phyloP scores from a whole-genome alignment of 78 protist genomes.

The Dictyostelium intermedium region DNA sequence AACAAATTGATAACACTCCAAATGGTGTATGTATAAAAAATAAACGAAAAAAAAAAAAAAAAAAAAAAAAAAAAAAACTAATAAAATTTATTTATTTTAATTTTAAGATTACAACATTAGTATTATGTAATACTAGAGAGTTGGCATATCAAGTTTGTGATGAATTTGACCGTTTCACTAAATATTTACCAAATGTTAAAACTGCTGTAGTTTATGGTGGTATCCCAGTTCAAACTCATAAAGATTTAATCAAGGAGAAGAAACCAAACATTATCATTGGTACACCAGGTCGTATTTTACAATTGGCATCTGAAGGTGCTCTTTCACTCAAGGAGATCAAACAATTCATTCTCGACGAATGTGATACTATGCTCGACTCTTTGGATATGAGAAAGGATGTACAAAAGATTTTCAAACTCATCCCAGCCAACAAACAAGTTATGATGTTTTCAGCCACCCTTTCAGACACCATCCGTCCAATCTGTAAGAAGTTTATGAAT shows the following conservation, averaged over 20 bases:
- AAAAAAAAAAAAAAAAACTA: background rate
- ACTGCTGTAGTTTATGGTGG: conserved; percentile 98
- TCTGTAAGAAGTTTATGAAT: conserved; percentile 96
- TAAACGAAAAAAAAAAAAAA: background rate
- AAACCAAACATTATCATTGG: conserved; percentile 97
- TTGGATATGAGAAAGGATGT: conserved; percentile 97
- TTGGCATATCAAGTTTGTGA: conserved; percentile 97
- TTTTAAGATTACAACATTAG: conserved; percentile 84
- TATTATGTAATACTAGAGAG: conserved; percentile 98
- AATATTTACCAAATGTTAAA: conserved; percentile 87
- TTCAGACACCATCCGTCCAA: conserved; percentile 81
- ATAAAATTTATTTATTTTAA: background rate
- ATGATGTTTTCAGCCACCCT: conserved; percentile 99
- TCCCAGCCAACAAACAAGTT: conserved; percentile 98
- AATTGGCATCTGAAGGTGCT: conserved; percentile 27
- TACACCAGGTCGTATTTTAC: conserved; percentile 98
- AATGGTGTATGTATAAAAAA: conserved; percentile 24
- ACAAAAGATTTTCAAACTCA: conserved; percentile 94
- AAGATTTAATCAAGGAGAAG: conserved; percentile 66
- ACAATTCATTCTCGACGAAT: conserved; percentile 99
- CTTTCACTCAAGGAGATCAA: conserved; percentile 88
- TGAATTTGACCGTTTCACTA: conserved; percentile 97
- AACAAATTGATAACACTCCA: conserved; percentile 88
- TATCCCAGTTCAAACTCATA: conserved; percentile 71
- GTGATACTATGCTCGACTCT: conserved; percentile 95